Conservation (phyloP, 2,329 filamentous ascomycete species). For the Talaromyces amestolkiae region DNA sequence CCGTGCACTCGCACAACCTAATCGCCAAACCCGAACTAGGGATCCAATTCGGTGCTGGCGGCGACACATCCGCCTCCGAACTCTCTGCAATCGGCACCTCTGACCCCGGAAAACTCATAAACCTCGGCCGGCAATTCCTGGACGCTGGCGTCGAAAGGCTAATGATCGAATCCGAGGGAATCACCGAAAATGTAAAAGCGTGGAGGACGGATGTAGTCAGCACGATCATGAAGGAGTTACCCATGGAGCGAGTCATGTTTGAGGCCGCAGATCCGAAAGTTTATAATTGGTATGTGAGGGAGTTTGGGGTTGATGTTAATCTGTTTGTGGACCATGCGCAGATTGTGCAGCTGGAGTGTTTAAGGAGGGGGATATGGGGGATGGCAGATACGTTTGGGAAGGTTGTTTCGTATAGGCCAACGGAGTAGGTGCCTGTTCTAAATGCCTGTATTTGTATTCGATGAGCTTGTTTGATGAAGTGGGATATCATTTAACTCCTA, state of each 20-base stretch:
- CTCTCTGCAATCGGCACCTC: conserved; percentile 51
- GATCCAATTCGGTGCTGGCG: conserved; percentile 58
- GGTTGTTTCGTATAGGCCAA: conserved; percentile 42
- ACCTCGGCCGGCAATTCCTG: conserved; percentile 51
- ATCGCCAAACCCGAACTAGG: conserved; percentile 56
- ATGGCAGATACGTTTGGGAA: conserved; percentile 57
- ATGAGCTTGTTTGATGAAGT: background rate
- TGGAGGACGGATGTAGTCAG: conserved; percentile 59
- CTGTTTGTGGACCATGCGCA: conserved; percentile 59
- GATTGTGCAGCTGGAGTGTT: conserved; percentile 55
- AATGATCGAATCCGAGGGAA: conserved; percentile 61
- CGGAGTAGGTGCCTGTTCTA: background rate
- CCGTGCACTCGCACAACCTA: conserved; percentile 48
- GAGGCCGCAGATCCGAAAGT: conserved; percentile 57
- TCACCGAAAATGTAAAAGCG: conserved; percentile 55
- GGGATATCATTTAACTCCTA: too few species aligned
- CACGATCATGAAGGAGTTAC: conserved; percentile 51
- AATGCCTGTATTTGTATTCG: background rate
- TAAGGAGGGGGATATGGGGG: conserved; percentile 55
- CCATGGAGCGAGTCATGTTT: conserved; percentile 56
- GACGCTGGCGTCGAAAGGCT: conserved; percentile 54
- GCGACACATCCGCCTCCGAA: conserved; percentile 49
- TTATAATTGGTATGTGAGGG: conserved; percentile 57
- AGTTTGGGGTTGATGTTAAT: conserved; percentile 58
- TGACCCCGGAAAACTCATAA: conserved; percentile 50